phyloP scores from a whole-genome alignment of 2,329 filamentous ascomycete species.

The Magnaporthiopsis incrustans region DNA sequence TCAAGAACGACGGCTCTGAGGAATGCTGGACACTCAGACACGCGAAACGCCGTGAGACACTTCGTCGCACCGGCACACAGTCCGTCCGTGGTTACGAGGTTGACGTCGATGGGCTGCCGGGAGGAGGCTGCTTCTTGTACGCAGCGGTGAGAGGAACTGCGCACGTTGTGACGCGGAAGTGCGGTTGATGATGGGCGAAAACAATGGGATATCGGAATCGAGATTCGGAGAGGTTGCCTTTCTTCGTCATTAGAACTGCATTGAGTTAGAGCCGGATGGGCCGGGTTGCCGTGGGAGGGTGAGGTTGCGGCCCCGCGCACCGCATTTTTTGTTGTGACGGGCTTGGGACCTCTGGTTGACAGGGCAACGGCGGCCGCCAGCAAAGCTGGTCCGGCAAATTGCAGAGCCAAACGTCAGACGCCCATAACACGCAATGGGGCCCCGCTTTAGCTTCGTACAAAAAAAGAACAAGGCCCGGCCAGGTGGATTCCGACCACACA shows the following conservation, averaged over 20 bases:
- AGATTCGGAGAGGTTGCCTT: not conserved
- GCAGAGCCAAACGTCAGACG: not conserved
- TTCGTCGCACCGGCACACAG: not conserved
- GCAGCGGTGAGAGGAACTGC: not conserved
- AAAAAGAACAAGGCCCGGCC: not conserved
- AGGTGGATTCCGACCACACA: not conserved
- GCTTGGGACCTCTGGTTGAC: not conserved
- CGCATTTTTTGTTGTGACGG: not conserved
- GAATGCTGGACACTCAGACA: not conserved
- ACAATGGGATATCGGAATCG: not conserved
- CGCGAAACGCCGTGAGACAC: not conserved
- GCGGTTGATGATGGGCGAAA: not conserved
- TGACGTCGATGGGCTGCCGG: not conserved
- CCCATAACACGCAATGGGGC: not conserved
- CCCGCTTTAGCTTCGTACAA: not conserved
- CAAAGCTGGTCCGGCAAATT: not conserved
- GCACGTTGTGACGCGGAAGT: not conserved
- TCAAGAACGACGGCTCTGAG: not conserved
- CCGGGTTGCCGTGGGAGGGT: not conserved
- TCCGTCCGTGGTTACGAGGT: not conserved
- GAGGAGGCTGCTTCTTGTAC: not conserved
- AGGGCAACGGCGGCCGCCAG: not conserved
- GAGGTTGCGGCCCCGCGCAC: not conserved
- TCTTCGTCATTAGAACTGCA: not conserved
- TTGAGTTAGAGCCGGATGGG: not conserved